Evolutionary conservation across 2,329 filamentous ascomycete species (phyloP), one percentile per base, ranked within the genome.

Genomic region (Zasmidium cellare): DNA sequence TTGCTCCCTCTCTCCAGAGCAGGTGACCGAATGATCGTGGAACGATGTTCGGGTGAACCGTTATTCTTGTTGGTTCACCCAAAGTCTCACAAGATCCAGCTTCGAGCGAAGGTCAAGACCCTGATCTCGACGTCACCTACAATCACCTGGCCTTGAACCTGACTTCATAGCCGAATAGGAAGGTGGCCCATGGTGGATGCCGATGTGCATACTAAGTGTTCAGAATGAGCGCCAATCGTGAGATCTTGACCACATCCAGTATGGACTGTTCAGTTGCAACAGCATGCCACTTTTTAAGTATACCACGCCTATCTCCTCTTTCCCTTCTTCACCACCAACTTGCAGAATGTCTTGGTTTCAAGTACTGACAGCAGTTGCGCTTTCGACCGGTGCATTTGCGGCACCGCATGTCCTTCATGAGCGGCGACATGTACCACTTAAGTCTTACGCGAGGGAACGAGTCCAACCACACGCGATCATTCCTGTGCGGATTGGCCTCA

Each of bases 381-480:
- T 41, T 18, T 41, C 35, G n/a, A n/a, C 35, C 11, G 16, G 35
- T 41, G 35, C n/a, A 16, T 41, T 41, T 6, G 35, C 35, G 35
- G 35, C 35, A 9, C n/a, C 31, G 19, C 60, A 65, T 51, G 61
- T 65, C n/a, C 19, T 67, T 6, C 65, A 68, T 41, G 66, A 67
- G 49, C 58, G 58, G 16, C 44, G 57, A 46, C 12, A 2, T 14
- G 25, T 6, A 18, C 16, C 51, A 35, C 12, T 18, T 23, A 19
- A 50, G 12, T 24, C n/a, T 18, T 48, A 25, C 35, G 77, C 75
- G 75, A 58, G 69, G 14, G 59, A 69, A 45, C 73, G 72, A 24
- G 64, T 78, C 23, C 65, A 74, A 19, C 55, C 65, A 20, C 63
- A 71, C 55, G 65, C 73, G 0, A 67, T 75, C 25, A 63, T 70